These are phyloP conservation scores for Aquilaria yunnanensis DNA, from an alignment of 345 rosid species.

Conservation along the genomic window DNA sequence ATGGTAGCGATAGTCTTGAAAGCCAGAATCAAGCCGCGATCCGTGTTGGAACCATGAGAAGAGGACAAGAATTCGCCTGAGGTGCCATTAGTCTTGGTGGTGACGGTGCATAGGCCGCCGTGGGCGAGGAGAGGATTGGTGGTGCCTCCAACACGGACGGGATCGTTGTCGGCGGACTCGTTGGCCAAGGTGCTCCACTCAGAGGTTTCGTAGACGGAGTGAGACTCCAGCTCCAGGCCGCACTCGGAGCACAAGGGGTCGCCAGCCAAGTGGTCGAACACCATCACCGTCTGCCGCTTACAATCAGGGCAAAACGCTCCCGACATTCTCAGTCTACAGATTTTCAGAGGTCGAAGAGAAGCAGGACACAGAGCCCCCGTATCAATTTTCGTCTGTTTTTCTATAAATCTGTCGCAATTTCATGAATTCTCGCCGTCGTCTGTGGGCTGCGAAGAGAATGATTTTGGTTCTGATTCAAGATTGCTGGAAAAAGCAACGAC, in stretches of 20 bases:
- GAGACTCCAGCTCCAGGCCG: conserved; percentile 59
- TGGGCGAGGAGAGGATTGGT: conserved; percentile 53
- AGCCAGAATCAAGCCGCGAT: conserved; percentile 55
- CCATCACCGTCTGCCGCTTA: conserved; percentile 55
- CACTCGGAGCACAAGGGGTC: conserved; percentile 71
- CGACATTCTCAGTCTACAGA: conserved; percentile 19
- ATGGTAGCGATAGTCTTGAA: conserved; percentile 58
- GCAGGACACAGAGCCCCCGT: too few species aligned
- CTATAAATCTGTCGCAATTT: too few species aligned
- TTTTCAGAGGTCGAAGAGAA: neutral
- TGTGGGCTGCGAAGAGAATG: too few species aligned
- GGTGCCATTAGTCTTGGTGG: conserved; percentile 58
- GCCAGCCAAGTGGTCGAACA: conserved; percentile 62
- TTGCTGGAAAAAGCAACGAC: too few species aligned
- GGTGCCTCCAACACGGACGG: conserved; percentile 68
- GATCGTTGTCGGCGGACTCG: conserved; percentile 59
- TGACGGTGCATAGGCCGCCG: conserved; percentile 60
- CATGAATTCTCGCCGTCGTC: too few species aligned
- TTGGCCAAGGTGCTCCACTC: conserved; percentile 72
- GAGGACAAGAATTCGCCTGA: conserved; percentile 57
- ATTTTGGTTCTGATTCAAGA: too few species aligned
- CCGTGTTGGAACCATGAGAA: conserved; percentile 62
- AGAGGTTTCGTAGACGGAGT: conserved; percentile 63
- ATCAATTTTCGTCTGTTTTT: too few species aligned
- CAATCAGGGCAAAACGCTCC: conserved; percentile 57